A percentile compares a stretch with the other conserved stretches of the same genome.
Conservation (phyloP, 1,139 yeast species). For the Protomyces inundatus region DNA sequence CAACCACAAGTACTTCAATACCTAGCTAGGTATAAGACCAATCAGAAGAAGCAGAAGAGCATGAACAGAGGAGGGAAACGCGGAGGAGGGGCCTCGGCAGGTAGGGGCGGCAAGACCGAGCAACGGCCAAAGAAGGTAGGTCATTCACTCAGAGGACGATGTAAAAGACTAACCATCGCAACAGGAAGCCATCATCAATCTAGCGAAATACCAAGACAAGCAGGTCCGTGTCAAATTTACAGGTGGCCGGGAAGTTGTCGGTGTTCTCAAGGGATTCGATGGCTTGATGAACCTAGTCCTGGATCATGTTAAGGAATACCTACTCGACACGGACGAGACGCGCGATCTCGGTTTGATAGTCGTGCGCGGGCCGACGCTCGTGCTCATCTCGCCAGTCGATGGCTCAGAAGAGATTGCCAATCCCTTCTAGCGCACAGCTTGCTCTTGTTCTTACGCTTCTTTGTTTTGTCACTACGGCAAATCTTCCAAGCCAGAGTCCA, state of each 20-base stretch:
- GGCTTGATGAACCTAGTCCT: conserved; percentile 89
- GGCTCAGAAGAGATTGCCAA: conserved; percentile 76
- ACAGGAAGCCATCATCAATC: conserved; percentile 74
- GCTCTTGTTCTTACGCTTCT: not conserved
- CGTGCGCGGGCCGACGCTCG: conserved; percentile 76
- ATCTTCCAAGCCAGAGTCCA: not conserved
- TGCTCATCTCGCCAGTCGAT: conserved; percentile 76
- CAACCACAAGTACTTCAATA: not conserved
- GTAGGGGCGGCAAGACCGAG: conserved; percentile 4
- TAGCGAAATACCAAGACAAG: conserved; percentile 70
- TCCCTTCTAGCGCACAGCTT: conserved; percentile 47
- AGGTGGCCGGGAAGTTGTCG: conserved; percentile 81
- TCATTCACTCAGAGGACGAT: not conserved
- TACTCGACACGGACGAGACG: conserved; percentile 46
- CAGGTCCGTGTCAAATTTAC: conserved; percentile 70
- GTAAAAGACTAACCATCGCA: not conserved
- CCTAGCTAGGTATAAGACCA: not conserved
- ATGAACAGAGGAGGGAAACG: conserved; percentile 22
- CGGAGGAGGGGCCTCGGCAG: conserved; percentile 54
- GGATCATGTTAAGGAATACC: conserved; percentile 70
- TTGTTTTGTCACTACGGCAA: not conserved
- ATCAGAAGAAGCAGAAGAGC: not conserved
- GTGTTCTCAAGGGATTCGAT: conserved; percentile 80
- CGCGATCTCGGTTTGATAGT: conserved; percentile 71
- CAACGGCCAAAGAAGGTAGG: conserved; percentile 19